Evolutionary conservation across 1,284 basidiomycete species (phyloP), one percentile per base, ranked within the genome.

Genomic region (Microbotryum intermedium): DNA sequence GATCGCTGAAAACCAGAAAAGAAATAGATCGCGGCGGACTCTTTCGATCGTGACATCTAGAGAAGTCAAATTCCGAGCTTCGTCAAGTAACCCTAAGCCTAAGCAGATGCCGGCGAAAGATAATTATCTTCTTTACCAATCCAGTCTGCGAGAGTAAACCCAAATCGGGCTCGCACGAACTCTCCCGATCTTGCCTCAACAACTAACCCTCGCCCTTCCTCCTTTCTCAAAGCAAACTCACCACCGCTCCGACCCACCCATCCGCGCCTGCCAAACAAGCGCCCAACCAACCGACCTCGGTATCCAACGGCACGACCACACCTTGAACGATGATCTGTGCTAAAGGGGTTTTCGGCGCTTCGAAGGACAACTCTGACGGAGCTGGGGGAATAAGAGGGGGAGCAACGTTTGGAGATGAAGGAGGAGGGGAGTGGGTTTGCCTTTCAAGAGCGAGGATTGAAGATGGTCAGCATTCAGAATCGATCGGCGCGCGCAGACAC

Each of bases 231-330:
- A 39, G 2, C 34, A n/a, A n/a, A n/a, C 34, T 39, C 4, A 70
- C 51, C 43, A 63, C 74, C 54, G 94, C 80, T 69, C 87, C 86
- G 28, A 95, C 79, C 93, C 93, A 97, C 8, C 94, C 94, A 72
- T 97, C 94, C 7, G 90, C 89, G 11, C 91, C 90, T 16, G 85
- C 82, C 74, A 97, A 78, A 69, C 89, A 91, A 13, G 88, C 85
- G 16, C 90, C 88, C 16, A 97, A 75, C 93, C 93, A 97, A 2
- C 86, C 90, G 72, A 97, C 80, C 71, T 97, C 92, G 2, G 90
- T 80, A 49, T 95, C 92, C 20, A 84, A 77, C 0, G 94, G 94
- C 3, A 88, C 77, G 3, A 83, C 75, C n/a, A 97, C 84, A 5
- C 94, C 94, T 73, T 97, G 92, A 20, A 93, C 79, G 52, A 97